Conservation (phyloP, 495 filamentous ascomycete species). For the Trichoderma gamsii region DNA sequence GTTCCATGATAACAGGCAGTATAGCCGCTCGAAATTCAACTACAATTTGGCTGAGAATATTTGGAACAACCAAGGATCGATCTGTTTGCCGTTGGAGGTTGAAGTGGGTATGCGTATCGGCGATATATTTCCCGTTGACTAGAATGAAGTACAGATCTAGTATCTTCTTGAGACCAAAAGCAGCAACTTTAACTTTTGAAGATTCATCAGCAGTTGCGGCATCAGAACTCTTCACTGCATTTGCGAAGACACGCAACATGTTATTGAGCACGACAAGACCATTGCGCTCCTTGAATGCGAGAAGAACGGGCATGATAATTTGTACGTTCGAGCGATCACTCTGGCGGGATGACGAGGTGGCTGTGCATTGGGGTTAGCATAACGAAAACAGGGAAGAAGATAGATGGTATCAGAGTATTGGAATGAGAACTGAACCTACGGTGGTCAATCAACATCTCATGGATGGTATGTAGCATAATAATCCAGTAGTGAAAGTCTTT, state of each 20-base stretch:
- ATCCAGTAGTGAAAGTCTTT: constrained; percentile 70
- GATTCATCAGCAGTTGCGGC: constrained; percentile 29
- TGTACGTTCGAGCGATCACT: constrained; percentile 55
- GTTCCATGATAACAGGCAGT: constrained; percentile 65
- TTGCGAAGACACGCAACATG: constrained; percentile 66
- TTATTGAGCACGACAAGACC: constrained; percentile 69
- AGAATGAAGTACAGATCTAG: constrained; percentile 73
- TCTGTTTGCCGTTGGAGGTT: constrained; percentile 50
- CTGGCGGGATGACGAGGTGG: constrained; percentile 27
- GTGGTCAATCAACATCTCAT: constrained; percentile 67
- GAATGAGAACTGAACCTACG: constrained; percentile 9
- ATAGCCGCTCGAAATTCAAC: constrained; percentile 82
- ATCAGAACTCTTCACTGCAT: constrained; percentile 47
- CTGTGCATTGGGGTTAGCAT: neutral
- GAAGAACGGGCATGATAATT: constrained; percentile 71
- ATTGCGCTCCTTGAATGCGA: constrained; percentile 75
- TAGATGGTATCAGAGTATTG: neutral
- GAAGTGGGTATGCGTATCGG: constrained; percentile 63
- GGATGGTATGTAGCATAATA: constrained; percentile 67
- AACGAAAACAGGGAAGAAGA: neutral
- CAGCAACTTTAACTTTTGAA: constrained; percentile 34
- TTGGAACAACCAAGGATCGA: constrained; percentile 58
- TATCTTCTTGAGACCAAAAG: constrained; percentile 70
- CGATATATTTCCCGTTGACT: constrained; percentile 67
- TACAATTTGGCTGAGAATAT: constrained; percentile 68